These are phyloP conservation scores for Marasmius fiardii DNA, from an alignment of 1,284 basidiomycete species.

Conservation along the genomic window DNA sequence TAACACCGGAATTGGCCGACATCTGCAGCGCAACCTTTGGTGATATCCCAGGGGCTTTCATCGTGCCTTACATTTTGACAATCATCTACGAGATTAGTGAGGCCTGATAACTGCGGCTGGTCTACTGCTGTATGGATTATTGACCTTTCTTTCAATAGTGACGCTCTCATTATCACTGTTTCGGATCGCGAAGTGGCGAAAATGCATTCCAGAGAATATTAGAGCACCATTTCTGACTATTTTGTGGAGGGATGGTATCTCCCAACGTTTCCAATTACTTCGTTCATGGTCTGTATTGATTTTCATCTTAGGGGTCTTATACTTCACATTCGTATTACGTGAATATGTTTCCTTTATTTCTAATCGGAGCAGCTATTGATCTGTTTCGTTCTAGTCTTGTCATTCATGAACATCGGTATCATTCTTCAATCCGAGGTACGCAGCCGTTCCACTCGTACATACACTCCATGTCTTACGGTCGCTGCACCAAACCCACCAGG, in stretches of 20 bases:
- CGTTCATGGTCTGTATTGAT: neutral
- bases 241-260: constrained; percentile 22
- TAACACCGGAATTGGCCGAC: constrained; percentile 1
- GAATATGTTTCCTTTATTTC: constrained; percentile 5
- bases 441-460: no score
- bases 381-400: constrained; percentile 9
- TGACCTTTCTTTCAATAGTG: constrained; percentile 15
- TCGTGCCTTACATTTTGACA: constrained; percentile 12
- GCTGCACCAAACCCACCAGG: constrained; percentile 7
- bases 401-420: constrained; percentile 19
- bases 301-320: constrained; percentile 15
- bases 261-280: no score
- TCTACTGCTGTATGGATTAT: no score
- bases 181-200: constrained; percentile 17
- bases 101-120: no score
- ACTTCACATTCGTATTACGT: constrained; percentile 20
- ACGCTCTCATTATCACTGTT: constrained; percentile 18
- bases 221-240: constrained; percentile 18
- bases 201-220: constrained; percentile 14
- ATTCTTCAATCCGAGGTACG: constrained; percentile 16
- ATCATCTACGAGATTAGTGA: constrained; percentile 13
- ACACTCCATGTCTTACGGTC: neutral
- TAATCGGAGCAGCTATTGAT: neutral
- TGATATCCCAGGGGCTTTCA: constrained; percentile 3
- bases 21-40: constrained; percentile 10